Percentiles rank a stretch among this genome's conserved stretches.
Conservation (phyloP, 2,329 filamentous ascomycete genomes). For the Aspergillus sp. region DNA sequence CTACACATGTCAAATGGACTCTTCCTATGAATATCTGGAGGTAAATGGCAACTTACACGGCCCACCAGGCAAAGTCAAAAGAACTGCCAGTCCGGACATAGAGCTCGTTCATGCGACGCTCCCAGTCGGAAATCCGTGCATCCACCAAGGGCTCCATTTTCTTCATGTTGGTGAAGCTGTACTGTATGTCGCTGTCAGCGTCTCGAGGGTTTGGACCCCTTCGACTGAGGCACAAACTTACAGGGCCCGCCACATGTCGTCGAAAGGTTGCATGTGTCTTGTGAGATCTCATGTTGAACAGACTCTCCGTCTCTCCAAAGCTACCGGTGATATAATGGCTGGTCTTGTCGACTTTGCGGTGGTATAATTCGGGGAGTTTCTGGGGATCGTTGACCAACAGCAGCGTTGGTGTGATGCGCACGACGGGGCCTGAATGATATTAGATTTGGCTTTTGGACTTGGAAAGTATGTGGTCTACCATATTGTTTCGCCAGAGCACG, state of each 20-base stretch:
- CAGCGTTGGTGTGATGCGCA: slow-evolving; percentile 47
- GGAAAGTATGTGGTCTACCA: slow-evolving; percentile 26
- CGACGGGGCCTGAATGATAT: slow-evolving; percentile 38
- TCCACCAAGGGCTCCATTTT: slow-evolving; percentile 53
- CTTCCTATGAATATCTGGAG: background rate
- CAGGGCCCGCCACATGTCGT: slow-evolving; percentile 47
- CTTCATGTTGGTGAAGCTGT: slow-evolving; percentile 50
- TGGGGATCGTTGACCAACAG: slow-evolving; percentile 47
- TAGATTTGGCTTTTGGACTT: too few relatives aligned
- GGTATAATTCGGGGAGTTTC: slow-evolving; percentile 50
- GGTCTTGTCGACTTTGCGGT: slow-evolving; percentile 49
- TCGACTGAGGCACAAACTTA: slow-evolving; percentile 11
- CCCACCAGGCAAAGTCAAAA: slow-evolving; percentile 51
- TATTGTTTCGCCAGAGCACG: slow-evolving; percentile 41
- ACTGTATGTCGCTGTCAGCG: slow-evolving; percentile 21
- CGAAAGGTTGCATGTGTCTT: slow-evolving; percentile 45
- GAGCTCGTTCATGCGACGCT: slow-evolving; percentile 37
- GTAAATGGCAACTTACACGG: slow-evolving; percentile 29
- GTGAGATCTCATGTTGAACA: slow-evolving; percentile 52
- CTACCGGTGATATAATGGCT: slow-evolving; percentile 52
- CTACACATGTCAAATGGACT: background rate
- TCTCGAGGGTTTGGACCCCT: background rate
- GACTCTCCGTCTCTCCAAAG: slow-evolving; percentile 47
- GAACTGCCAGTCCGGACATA: slow-evolving; percentile 40
- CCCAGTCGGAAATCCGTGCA: slow-evolving; percentile 44